A percentile compares a stretch with the other conserved stretches of the same genome.
phyloP scores from a whole-genome alignment of 805 yeast species.

The Priceomyces medius region DNA sequence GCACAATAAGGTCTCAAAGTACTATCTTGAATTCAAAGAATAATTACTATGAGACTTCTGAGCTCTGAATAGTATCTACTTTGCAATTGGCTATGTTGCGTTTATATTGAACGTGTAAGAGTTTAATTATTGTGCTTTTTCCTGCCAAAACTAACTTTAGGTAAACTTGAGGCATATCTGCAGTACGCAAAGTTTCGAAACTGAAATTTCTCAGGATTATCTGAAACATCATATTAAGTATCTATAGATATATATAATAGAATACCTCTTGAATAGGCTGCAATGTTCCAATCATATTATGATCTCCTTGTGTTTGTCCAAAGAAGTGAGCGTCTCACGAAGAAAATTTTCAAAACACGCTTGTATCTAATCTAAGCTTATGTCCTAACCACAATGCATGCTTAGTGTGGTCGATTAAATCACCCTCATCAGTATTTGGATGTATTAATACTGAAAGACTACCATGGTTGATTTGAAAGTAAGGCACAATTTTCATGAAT shows the following conservation, averaged over 20 bases:
- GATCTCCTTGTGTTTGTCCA: too few species aligned
- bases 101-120: not conserved
- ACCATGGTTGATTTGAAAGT: conserved; percentile 54
- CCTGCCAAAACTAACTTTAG: not conserved
- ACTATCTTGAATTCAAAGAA: not conserved
- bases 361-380: conserved; percentile 27
- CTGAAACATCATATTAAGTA: too few species aligned
- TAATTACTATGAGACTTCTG: not conserved
- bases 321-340: too few species aligned
- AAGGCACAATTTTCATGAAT: conserved; percentile 47
- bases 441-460: conserved; percentile 53
- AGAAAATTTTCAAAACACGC: too few species aligned
- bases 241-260: too few species aligned
- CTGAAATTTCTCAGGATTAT: too few species aligned
- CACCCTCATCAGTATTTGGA: conserved; percentile 45
- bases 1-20: not conserved
- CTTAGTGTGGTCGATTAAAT: conserved; percentile 48
- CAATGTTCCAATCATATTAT: too few species aligned
- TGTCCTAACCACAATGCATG: conserved; percentile 61
- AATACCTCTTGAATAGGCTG: too few species aligned
- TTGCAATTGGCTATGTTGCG: not conserved
- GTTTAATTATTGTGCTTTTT: not conserved
- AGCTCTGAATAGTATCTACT: too few species aligned
- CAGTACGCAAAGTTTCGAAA: not conserved
- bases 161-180: not conserved